Percentiles rank a stretch among this genome's conserved stretches.
These are phyloP conservation scores for Parasitella parasitica DNA, from an alignment of 371 early-diverging fungal genomes.

Conservation along the genomic window DNA sequence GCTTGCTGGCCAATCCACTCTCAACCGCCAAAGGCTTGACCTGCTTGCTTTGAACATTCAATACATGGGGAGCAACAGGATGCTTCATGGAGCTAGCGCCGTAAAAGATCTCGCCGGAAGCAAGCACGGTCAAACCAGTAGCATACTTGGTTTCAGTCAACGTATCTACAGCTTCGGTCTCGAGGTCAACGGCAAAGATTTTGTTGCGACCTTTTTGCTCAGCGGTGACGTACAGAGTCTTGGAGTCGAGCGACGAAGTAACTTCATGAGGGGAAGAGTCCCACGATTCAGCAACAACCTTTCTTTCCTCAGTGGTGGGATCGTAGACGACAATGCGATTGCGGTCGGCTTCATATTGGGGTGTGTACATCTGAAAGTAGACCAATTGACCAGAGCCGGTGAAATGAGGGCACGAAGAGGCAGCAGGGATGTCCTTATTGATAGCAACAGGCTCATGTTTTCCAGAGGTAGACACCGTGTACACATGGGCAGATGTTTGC, in stretches of 20 bases:
- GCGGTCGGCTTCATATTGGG: constrained; percentile 78
- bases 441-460: constrained; percentile 41
- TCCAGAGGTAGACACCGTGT: constrained; percentile 60
- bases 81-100: constrained; percentile 46
- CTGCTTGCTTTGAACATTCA: constrained; percentile 24
- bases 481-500: constrained; percentile 75
- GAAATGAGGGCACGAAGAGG: constrained; percentile 65
- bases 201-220: constrained; percentile 62
- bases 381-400: constrained; percentile 67
- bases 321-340: constrained; percentile 69
- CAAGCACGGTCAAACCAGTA: constrained; percentile 38
- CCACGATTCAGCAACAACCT: constrained; percentile 57
- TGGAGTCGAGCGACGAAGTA: constrained; percentile 52
- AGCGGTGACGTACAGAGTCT: constrained; percentile 57
- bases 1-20: constrained; percentile 23
- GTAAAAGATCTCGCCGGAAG: constrained; percentile 41
- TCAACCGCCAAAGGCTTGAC: constrained; percentile 19
- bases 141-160: constrained; percentile 58
- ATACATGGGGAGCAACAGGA: constrained; percentile 48
- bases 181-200: constrained; percentile 54
- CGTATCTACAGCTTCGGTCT: constrained; percentile 39
- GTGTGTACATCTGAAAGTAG: constrained; percentile 73
- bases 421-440: constrained; percentile 62
- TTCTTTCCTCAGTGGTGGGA: constrained; percentile 32
- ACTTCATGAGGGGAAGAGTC: constrained; percentile 64